Evolutionary conservation across 139 green algal species (phyloP).

Genomic region (Chlamydomonas schloesseri): DNA sequence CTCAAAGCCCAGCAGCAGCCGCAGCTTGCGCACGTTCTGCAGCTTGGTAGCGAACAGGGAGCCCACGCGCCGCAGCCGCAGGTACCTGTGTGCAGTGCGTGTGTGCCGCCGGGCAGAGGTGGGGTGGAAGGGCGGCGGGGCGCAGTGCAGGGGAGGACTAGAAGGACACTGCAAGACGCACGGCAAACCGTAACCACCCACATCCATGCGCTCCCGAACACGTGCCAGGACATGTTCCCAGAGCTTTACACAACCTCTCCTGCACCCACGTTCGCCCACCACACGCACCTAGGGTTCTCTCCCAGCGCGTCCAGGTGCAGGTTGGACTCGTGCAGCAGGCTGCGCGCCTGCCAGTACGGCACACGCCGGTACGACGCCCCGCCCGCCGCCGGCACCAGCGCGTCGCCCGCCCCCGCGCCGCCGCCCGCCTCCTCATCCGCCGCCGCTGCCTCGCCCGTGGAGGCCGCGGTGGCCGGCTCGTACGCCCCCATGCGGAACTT

Average conservation of each 20-base stretch:
- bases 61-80: conserved; percentile 49
- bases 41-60: conserved; percentile 46
- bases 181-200: too few relatives aligned
- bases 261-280: background rate
- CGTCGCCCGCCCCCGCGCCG: background rate
- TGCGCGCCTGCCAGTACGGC: conserved; percentile 43
- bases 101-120: too few relatives aligned
- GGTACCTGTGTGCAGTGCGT: conserved; percentile 51
- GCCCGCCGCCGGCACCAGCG: background rate
- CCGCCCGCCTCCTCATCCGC: background rate
- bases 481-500: conserved; percentile 48
- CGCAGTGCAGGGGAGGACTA: background rate
- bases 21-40: conserved; percentile 58
- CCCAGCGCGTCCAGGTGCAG: conserved; percentile 61
- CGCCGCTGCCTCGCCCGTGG: background rate
- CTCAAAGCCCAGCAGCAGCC: conserved; percentile 54
- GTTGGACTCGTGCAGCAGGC: conserved; percentile 53
- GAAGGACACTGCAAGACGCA: too few relatives aligned
- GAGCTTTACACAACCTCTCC: background rate
- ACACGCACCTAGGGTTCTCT: conserved; percentile 52
- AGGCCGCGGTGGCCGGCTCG: background rate
- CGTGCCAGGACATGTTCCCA: too few relatives aligned
- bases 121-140: background rate
- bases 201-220: too few relatives aligned
- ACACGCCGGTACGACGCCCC: conserved; percentile 9